Percentiles rank a stretch among this genome's conserved stretches.
Conservation (phyloP, 441 rosid species). For the Flueggea neowawraea region DNA sequence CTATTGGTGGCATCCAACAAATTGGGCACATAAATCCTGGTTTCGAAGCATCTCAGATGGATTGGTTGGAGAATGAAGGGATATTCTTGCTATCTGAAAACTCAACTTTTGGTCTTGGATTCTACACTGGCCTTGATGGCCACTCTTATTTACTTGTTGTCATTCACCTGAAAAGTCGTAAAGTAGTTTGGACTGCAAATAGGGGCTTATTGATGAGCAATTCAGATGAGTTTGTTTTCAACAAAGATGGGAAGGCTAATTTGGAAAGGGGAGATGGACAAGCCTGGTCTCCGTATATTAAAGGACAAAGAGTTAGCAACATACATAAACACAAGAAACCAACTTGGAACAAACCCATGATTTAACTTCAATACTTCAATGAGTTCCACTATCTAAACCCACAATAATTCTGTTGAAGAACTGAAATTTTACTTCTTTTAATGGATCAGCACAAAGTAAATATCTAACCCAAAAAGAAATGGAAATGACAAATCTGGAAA, state of each 20-base stretch:
- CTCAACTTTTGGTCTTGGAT: slow-evolving; percentile 63
- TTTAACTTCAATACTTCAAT: background rate
- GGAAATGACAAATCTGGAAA: too few relatives aligned
- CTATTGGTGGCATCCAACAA: slow-evolving; percentile 26
- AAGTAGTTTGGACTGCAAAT: slow-evolving; percentile 75
- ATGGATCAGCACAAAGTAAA: too few relatives aligned
- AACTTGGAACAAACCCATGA: slow-evolving; percentile 24
- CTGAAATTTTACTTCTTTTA: too few relatives aligned
- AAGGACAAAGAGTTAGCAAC: slow-evolving; percentile 25
- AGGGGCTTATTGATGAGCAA: slow-evolving; percentile 44
- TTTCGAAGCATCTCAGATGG: slow-evolving; percentile 54
- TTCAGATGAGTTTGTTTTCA: slow-evolving; percentile 57
- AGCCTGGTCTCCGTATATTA: slow-evolving; percentile 50
- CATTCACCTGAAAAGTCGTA: slow-evolving; percentile 35
- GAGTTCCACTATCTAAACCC: too few relatives aligned
- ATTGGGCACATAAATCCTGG: slow-evolving; percentile 44
- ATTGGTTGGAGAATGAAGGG: slow-evolving; percentile 48
- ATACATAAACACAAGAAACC: slow-evolving; percentile 23
- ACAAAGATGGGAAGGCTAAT: slow-evolving; percentile 44
- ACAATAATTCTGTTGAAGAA: too few relatives aligned
- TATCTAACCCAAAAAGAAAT: too few relatives aligned
- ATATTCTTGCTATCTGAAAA: slow-evolving; percentile 55
- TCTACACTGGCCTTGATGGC: slow-evolving; percentile 36
- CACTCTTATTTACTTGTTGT: slow-evolving; percentile 51
- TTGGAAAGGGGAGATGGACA: slow-evolving; percentile 38